Base-by-base conservation (phyloP, 2,329 filamentous ascomycete species). In the Paraphaeosphaeria minitans region DNA sequence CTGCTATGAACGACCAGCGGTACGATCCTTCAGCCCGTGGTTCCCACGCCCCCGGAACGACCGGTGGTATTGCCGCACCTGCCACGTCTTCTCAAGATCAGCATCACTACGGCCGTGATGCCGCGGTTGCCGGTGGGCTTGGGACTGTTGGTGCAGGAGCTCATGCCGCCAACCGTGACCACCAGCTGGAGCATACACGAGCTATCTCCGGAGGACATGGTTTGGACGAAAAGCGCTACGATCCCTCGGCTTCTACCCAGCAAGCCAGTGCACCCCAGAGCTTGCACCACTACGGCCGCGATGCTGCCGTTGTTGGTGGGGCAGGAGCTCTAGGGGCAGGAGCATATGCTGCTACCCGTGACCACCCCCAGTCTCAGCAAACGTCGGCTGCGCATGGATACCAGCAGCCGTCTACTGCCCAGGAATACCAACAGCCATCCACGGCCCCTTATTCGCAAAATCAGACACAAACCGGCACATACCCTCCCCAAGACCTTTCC, bases 1-100 rank as follows among this genome's bases (percentile, higher is more conserved):
- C 72, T 12, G 63, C 72, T 10, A 68, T 75, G 68, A 53, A 63
- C 19, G 64, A 69, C 2, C 67, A 69, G 39, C 63, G 65, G 13
- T 67, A 67, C 35, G 66, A 70, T 47, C 63, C 64, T 13, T 57
- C 51, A 24, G 60, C 55, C 4, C 14, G 35, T 53, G 61, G 65
- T 19, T 70, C 72, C 14, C 67, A 64, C 31, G 33, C 41, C 13
- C 43, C 50, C 12, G 29, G 55, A 13, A 16, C 35, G 16, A 39
- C 35, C 6, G 27, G 46, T 27, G 46, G 53, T 33, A 58, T 56
- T 12, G 55, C 66, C 19, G 49, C 61, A 16, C 48, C 57, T 16
- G 53, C 45, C 35, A 35, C 43, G 33, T 33, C 48, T 22, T 8
- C 33, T 22, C 33, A 63, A 12, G 59, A 61, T 27, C 60, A 62